These are phyloP conservation scores for Artemisia annua DNA, from an alignment of 129 eudicot genomes.

Conservation along the genomic window DNA sequence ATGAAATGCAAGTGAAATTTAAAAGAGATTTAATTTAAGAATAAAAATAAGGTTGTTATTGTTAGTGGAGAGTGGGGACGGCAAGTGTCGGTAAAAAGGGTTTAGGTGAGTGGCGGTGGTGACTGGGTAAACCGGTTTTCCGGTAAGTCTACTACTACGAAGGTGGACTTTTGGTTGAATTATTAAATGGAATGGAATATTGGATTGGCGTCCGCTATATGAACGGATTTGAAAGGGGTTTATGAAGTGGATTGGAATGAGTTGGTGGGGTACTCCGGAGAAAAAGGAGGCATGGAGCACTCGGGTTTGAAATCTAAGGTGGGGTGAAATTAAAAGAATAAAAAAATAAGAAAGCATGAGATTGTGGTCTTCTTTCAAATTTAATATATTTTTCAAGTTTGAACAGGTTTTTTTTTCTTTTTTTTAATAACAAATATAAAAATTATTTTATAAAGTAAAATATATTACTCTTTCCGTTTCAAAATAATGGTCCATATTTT, in stretches of 20 bases:
- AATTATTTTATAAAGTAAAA: too few relatives aligned
- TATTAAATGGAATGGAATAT: constrained; percentile 26
- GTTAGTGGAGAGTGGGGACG: constrained; percentile 40
- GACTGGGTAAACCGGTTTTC: constrained; percentile 28
- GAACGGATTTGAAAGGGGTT: constrained; percentile 30
- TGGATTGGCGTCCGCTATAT: constrained; percentile 39
- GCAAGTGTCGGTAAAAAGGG: constrained; percentile 41
- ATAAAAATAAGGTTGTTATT: constrained; percentile 19
- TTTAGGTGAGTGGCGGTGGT: constrained; percentile 33
- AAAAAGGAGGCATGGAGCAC: constrained; percentile 46
- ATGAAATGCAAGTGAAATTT: constrained; percentile 36
- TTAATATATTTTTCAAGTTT: too few relatives aligned
- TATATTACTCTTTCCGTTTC: too few relatives aligned
- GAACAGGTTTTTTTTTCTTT: too few relatives aligned
- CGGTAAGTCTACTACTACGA: constrained; percentile 24
- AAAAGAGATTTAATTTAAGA: constrained; percentile 6
- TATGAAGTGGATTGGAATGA: constrained; percentile 19
- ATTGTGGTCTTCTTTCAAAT: too few relatives aligned
- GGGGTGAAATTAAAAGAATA: background rate
- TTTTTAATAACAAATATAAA: too few relatives aligned
- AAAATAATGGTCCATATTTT: too few relatives aligned
- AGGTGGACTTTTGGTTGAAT: constrained; percentile 27
- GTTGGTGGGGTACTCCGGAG: constrained; percentile 34
- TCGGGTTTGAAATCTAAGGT: constrained; percentile 16
- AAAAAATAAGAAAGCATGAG: too few relatives aligned